Conservation (phyloP, 2,329 filamentous ascomycete genomes). For the Dryadomyces quercivorus region DNA sequence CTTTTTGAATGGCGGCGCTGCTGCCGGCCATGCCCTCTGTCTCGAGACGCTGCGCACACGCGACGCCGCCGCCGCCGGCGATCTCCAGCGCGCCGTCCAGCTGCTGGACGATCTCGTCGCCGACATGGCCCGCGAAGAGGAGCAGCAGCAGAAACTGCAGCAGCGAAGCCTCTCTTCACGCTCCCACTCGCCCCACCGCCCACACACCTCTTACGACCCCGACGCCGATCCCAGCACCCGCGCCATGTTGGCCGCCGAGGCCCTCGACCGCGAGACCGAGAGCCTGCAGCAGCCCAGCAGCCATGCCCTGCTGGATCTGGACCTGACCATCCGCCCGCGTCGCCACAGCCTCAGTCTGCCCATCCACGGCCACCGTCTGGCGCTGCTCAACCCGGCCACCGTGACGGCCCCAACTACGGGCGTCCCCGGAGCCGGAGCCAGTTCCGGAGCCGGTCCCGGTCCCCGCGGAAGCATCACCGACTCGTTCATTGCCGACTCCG, state of each 20-base stretch:
- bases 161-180: too few species aligned
- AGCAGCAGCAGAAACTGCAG: not conserved
- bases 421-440: slow-evolving; percentile 11
- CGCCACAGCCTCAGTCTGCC: slow-evolving; percentile 39
- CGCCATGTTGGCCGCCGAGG: slow-evolving; percentile 48
- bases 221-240: slow-evolving; percentile 36
- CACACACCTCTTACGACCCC: not conserved
- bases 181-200: not conserved
- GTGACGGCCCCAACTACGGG: not conserved
- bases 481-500: too few species aligned
- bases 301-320: slow-evolving; percentile 33
- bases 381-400: not conserved
- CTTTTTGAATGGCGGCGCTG: slow-evolving; percentile 47
- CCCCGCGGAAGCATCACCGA: not conserved
- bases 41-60: slow-evolving; percentile 41
- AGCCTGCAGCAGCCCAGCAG: slow-evolving; percentile 34
- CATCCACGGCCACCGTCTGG: slow-evolving; percentile 20
- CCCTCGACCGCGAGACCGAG: slow-evolving; percentile 41
- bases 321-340: slow-evolving; percentile 25
- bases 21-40: slow-evolving; percentile 40
- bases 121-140: slow-evolving; percentile 4
- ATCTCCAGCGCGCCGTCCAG: slow-evolving; percentile 34
- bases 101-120: slow-evolving; percentile 39
- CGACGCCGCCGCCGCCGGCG: slow-evolving; percentile 29
- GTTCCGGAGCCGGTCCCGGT: not conserved